A percentile compares a stretch with the other conserved stretches of the same genome.
phyloP scores from a whole-genome alignment of 805 yeast species.

The Candida glaebosa region DNA sequence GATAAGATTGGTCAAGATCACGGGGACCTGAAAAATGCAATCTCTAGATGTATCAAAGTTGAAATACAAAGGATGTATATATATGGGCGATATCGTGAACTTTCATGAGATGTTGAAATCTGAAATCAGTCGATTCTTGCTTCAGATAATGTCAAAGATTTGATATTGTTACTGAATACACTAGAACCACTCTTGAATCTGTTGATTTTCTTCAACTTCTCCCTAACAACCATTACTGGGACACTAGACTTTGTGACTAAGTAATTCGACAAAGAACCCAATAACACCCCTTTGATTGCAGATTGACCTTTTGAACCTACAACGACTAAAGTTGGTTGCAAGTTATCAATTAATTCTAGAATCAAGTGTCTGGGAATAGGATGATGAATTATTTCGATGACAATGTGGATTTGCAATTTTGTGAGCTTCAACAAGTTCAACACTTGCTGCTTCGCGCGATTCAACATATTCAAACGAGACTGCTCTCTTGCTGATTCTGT shows the following conservation, averaged over 20 bases:
- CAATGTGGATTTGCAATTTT: constrained; percentile 68
- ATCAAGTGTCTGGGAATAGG: constrained; percentile 72
- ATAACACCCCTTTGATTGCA: constrained; percentile 68
- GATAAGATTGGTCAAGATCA: too few species aligned
- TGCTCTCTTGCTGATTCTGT: constrained; percentile 36
- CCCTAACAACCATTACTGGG: constrained; percentile 79
- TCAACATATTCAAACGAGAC: constrained; percentile 36
- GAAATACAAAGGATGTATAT: not conserved
- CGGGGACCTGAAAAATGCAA: too few species aligned
- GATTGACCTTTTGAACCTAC: constrained; percentile 74
- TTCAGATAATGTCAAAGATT: constrained; percentile 46
- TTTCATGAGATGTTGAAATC: not conserved
- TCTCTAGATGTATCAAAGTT: not conserved
- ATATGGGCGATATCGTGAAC: not conserved
- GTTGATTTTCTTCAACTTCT: constrained; percentile 65
- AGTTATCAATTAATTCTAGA: constrained; percentile 64
- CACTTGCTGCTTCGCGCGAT: constrained; percentile 43
- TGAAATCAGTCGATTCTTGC: constrained; percentile 39
- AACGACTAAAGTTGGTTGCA: constrained; percentile 69
- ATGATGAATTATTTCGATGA: constrained; percentile 70
- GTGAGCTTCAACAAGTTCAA: constrained; percentile 56
- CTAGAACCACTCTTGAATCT: constrained; percentile 48
- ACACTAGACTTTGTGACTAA: constrained; percentile 67
- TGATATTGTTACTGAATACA: constrained; percentile 54
- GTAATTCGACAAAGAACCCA: constrained; percentile 72